Evolutionary conservation across 2,329 filamentous ascomycete genomes (phyloP).

Genomic region (Ophiostoma sp.): DNA sequence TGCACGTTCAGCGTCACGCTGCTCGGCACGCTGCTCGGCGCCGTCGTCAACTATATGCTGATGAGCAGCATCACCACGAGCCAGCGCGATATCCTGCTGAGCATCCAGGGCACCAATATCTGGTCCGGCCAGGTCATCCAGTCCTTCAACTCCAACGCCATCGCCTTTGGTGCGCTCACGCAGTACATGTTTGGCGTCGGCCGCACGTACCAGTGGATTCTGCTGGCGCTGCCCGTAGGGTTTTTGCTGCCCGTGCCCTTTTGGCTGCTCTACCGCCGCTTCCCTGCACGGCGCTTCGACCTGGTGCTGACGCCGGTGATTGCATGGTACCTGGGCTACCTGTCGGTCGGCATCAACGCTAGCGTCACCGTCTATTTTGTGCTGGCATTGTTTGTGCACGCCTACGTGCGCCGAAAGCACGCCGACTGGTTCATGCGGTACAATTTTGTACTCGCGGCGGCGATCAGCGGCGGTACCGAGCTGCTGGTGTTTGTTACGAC

Average conservation of each 20-base stretch:
- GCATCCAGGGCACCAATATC: background rate
- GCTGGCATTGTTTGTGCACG: background rate
- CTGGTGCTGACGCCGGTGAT: background rate
- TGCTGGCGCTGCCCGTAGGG: background rate
- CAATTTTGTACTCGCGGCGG: background rate
- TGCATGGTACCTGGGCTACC: constrained; percentile 4
- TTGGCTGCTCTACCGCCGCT: background rate
- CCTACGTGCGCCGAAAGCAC: background rate
- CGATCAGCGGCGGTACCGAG: background rate
- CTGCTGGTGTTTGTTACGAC: constrained; percentile 7
- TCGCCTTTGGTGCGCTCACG: background rate
- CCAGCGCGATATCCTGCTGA: background rate
- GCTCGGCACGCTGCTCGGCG: background rate
- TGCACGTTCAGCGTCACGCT: background rate
- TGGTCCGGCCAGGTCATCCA: background rate
- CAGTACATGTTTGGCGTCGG: constrained; percentile 2
- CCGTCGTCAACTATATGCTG: background rate
- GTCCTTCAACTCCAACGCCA: constrained; percentile 1
- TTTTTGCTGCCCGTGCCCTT: background rate
- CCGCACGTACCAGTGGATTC: background rate
- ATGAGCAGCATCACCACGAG: background rate
- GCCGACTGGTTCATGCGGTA: background rate
- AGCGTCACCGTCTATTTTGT: background rate
- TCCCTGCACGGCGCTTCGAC: background rate
- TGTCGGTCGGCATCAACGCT: constrained; percentile 6